Evolutionary conservation across 148 eudicot species (phyloP).

Genomic region (Spergularia bocconei): DNA sequence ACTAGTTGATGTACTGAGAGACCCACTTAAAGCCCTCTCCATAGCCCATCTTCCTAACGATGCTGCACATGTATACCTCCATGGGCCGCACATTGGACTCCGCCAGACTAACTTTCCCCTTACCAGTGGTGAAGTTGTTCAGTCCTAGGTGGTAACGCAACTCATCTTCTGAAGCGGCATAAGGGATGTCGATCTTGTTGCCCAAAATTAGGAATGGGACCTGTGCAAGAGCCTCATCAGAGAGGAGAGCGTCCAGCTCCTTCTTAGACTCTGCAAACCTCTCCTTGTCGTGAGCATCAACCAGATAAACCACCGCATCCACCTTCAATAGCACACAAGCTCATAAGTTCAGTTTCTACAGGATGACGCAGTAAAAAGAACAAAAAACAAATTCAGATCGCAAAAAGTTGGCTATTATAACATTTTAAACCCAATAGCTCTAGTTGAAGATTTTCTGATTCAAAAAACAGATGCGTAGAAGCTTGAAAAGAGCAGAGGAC

Average conservation of each 20-base stretch:
- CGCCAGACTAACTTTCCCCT: conserved; percentile 69
- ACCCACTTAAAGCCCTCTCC: conserved; percentile 94
- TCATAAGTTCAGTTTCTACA: background rate
- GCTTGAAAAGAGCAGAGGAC: background rate
- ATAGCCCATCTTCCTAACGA: conserved; percentile 85
- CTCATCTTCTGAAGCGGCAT: conserved; percentile 89
- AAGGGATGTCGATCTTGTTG: conserved; percentile 81
- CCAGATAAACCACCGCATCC: conserved; percentile 84
- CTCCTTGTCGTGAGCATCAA: conserved; percentile 79
- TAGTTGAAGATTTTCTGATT: conserved; percentile 14
- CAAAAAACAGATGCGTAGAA: background rate
- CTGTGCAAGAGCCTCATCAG: conserved; percentile 66
- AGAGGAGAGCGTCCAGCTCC: conserved; percentile 83
- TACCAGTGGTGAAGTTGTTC: conserved; percentile 67
- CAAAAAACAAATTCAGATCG: background rate
- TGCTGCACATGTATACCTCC: conserved; percentile 90
- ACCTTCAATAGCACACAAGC: conserved; percentile 41
- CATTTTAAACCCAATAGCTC: conserved; percentile 2
- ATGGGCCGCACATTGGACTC: conserved; percentile 73
- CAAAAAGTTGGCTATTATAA: background rate
- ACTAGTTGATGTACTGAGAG: conserved; percentile 76
- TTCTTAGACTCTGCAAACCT: conserved; percentile 81
- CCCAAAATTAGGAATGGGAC: conserved; percentile 82
- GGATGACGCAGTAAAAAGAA: background rate
- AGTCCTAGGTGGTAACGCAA: conserved; percentile 59